phyloP scores from a whole-genome alignment of 257 asterid genomes.

The Plantago ovata region DNA sequence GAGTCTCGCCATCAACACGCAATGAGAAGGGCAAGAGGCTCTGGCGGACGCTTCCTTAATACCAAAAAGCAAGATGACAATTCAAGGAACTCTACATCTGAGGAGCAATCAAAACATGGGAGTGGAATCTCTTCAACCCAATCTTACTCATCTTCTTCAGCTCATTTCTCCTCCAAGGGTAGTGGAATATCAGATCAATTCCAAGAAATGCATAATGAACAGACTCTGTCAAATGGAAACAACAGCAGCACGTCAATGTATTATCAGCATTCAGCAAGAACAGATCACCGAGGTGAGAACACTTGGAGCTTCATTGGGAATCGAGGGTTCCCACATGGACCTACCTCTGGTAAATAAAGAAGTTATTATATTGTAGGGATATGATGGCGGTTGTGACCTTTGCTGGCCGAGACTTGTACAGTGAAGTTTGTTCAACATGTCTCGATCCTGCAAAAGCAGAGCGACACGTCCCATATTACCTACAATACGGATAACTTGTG shows the following conservation, averaged over 20 bases:
- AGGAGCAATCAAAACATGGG: conserved; percentile 25
- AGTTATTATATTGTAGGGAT: conserved; percentile 17
- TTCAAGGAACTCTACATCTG: conserved; percentile 23
- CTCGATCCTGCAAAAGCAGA: too few species aligned
- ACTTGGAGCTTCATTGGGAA: conserved; percentile 42
- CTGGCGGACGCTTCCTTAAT: conserved; percentile 83
- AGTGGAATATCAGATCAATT: conserved; percentile 32
- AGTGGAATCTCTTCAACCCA: conserved; percentile 29
- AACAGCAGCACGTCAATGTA: conserved; percentile 24
- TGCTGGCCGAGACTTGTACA: too few species aligned
- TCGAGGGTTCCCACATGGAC: conserved; percentile 34
- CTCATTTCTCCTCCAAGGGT: conserved; percentile 26
- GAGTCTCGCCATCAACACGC: too few species aligned
- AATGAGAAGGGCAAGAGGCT: conserved; percentile 72
- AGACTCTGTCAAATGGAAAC: conserved; percentile 28
- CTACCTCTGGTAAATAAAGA: conserved; percentile 38
- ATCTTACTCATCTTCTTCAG: conserved; percentile 47
- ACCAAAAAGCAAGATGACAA: conserved; percentile 41
- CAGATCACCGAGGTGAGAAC: conserved; percentile 28
- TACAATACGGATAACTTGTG: too few species aligned
- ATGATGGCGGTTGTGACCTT: too few species aligned
- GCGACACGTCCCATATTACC: too few species aligned
- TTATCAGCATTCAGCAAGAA: conserved; percentile 25
- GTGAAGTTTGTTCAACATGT: too few species aligned
- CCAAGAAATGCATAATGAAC: conserved; percentile 27